Base-by-base conservation (phyloP, 2,329 filamentous ascomycete genomes). In the Trichoderma semiorbis region DNA sequence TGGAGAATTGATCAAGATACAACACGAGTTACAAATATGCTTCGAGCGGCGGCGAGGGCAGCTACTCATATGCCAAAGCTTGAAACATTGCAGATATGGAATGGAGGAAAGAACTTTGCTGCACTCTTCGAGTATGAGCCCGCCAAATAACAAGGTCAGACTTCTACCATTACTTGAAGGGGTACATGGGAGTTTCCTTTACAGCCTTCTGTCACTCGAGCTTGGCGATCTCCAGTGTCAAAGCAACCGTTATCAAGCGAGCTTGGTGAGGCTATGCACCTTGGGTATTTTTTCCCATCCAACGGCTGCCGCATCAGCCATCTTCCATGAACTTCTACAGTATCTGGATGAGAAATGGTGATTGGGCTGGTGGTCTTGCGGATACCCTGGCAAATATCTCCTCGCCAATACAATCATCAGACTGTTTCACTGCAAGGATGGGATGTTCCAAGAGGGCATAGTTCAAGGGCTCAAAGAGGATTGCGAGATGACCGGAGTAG, bases 61-160 rank as follows among this genome's bases (percentile, higher is more conserved):
- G 76, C 74, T 10, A 39, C 50, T 16, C 74, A 73, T 50, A 80
- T 81, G 77, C 78, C 79, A 24, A 75, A 74, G 24, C 76, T 79
- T 34, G 47, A 77, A 69, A 78, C 73, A 34, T 76, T 80, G 77
- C 77, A 80, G 53, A 75, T 81, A 55, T 81, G 79, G 79, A 80
- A 80, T 67, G 79, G 78, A 16, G 58, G 70, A 72, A n/a, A 64
- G 43, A 71, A 73, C 1, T 12, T 77, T 66, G 76, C 76, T 2
- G 73, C 73, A 67, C 72, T 78, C 16, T 79, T 78, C 14, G 72
- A 72, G 36, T 78, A 75, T 69, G 63, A 76, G 28, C 63, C 50
- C 11, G 21, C 21, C 30, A 28, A 39, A 14, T 50, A 65, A 21
- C 30, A 30, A 58, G 36, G 69, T n/a, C 53, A 70, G 6, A 65